A percentile compares a stretch with the other conserved stretches of the same genome.
Conservation (phyloP, 2,329 filamentous ascomycete species). For the Penicillium sp. region DNA sequence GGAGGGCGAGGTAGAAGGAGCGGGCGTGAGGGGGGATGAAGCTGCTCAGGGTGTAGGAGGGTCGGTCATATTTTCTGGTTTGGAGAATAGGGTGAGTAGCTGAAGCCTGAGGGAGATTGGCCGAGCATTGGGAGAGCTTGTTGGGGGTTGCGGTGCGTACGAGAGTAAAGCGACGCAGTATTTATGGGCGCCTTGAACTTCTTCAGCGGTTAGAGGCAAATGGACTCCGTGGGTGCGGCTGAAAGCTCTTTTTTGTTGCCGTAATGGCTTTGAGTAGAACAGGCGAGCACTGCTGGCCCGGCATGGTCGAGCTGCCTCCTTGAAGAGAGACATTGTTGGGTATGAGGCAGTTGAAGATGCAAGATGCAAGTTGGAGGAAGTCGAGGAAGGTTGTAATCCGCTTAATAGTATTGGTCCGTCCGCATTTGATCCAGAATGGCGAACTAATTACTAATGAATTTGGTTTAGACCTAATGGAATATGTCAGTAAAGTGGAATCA, state of each 20-base stretch:
- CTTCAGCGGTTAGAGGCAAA: slow-evolving; percentile 33
- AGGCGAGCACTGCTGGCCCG: slow-evolving; percentile 17
- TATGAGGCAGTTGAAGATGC: background rate
- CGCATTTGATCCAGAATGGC: background rate
- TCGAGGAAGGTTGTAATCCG: slow-evolving; percentile 18
- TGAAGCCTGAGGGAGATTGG: background rate
- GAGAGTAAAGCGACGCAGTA: slow-evolving; percentile 61
- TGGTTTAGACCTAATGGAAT: background rate
- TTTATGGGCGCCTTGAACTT: slow-evolving; percentile 54
- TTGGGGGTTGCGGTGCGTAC: slow-evolving; percentile 35
- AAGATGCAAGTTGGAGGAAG: slow-evolving; percentile 7
- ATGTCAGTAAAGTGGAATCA: background rate
- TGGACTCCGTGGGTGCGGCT: slow-evolving; percentile 19
- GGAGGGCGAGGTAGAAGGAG: slow-evolving; percentile 85
- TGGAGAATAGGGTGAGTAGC: background rate
- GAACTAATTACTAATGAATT: background rate
- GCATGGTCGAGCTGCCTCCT: slow-evolving; percentile 20
- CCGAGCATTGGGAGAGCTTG: background rate
- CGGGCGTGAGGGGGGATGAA: slow-evolving; percentile 75
- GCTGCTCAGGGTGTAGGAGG: slow-evolving; percentile 80
- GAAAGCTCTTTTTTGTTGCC: slow-evolving; percentile 27
- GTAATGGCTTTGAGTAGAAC: slow-evolving; percentile 1
- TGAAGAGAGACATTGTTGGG: slow-evolving; percentile 23
- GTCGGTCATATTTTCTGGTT: slow-evolving; percentile 77
- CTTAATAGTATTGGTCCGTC: slow-evolving; percentile 19